phyloP scores from a whole-genome alignment of 202 grass and related monocot species.

The Schoenoplectus tabernaemontani region DNA sequence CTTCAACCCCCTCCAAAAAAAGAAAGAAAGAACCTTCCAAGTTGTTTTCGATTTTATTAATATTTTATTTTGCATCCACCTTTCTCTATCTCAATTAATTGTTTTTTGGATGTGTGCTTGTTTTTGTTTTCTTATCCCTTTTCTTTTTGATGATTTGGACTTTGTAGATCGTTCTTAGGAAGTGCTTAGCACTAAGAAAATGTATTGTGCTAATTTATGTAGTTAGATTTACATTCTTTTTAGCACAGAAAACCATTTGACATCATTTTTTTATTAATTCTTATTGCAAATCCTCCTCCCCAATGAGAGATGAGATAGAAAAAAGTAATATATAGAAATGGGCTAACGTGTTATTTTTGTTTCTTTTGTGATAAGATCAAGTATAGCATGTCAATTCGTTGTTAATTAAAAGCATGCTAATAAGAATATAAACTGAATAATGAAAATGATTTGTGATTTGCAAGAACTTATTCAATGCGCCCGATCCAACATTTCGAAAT shows the following conservation, averaged over 20 bases:
- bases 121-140: not conserved
- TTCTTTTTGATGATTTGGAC: not conserved
- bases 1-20: not conserved
- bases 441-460: not conserved
- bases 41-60: not conserved
- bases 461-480: not conserved
- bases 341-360: not conserved
- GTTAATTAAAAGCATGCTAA: no score
- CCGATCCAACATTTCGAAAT: not conserved
- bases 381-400: no score
- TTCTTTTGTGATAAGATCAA: not conserved
- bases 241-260: not conserved
- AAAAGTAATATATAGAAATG: not conserved
- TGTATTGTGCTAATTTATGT: slow-evolving; percentile 5
- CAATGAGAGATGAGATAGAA: not conserved
- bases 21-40: not conserved
- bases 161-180: not conserved
- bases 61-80: not conserved
- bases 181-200: not conserved
- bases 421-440: no score
- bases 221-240: slow-evolving; percentile 6
- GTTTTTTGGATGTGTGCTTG: not conserved
- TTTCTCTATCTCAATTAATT: slow-evolving; percentile 2
- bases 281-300: not conserved
- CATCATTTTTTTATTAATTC: not conserved